Conservation (phyloP, 768 basidiomycete genomes). For the Clavaria fumosa region DNA sequence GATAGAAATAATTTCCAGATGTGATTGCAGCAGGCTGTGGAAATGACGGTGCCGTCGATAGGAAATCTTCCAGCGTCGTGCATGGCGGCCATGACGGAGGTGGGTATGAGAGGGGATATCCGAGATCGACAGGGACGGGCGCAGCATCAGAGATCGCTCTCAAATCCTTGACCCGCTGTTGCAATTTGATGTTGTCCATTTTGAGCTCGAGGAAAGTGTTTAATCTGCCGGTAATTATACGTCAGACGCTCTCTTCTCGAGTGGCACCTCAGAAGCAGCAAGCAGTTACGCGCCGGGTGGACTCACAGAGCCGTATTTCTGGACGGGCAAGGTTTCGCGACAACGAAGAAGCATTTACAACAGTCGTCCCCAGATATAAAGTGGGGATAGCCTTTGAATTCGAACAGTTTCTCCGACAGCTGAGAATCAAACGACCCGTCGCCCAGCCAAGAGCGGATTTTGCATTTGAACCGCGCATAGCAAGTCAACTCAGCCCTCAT, state of each 20-base stretch:
- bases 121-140: slow-evolving; percentile 18
- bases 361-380: slow-evolving; percentile 21
- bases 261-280: neutral
- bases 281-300: no score
- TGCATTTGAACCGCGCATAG: slow-evolving; percentile 47
- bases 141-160: slow-evolving; percentile 14
- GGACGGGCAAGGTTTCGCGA: slow-evolving; percentile 65
- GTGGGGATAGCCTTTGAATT: slow-evolving; percentile 53
- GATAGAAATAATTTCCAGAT: no score
- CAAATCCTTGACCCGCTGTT: slow-evolving; percentile 38
- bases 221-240: slow-evolving; percentile 29
- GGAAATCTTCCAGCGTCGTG: slow-evolving; percentile 9
- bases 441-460: slow-evolving; percentile 15
- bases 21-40: no score
- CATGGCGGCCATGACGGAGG: slow-evolving; percentile 18
- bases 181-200: slow-evolving; percentile 70
- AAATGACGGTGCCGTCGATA: no score
- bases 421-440: slow-evolving; percentile 11
- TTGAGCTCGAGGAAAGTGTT: slow-evolving; percentile 72
- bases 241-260: neutral
- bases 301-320: slow-evolving; percentile 54
- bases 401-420: slow-evolving; percentile 44
- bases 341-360: slow-evolving; percentile 54
- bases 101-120: slow-evolving; percentile 13
- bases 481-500: slow-evolving; percentile 35